phyloP scores from a whole-genome alignment of 2,329 filamentous ascomycete species.

The Calonectria hawksworthii region DNA sequence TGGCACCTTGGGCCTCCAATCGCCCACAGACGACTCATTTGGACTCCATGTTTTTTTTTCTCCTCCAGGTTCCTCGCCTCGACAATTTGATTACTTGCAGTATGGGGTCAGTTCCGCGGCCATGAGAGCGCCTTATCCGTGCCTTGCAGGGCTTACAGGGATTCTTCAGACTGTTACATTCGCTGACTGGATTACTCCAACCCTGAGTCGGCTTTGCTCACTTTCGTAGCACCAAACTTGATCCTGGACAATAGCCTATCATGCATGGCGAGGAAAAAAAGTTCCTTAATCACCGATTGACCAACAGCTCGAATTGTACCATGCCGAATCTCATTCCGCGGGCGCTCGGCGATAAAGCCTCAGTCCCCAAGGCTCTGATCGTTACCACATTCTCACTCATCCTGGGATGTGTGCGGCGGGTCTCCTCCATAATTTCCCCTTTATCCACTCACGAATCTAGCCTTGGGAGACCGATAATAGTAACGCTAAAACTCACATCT shows the following conservation, averaged over 20 bases:
- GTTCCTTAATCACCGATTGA: background rate
- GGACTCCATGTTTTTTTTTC: background rate
- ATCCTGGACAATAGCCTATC: constrained; percentile 3
- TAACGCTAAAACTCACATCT: constrained; percentile 16
- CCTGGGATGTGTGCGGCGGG: constrained; percentile 15
- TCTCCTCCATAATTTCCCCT: constrained; percentile 40
- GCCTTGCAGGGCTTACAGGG: constrained; percentile 17
- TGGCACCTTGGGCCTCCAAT: background rate
- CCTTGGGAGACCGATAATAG: constrained; percentile 27
- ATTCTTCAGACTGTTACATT: constrained; percentile 15
- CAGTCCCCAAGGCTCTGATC: background rate
- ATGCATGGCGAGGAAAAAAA: background rate
- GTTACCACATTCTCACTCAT: background rate
- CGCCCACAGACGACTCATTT: background rate
- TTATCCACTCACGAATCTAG: constrained; percentile 32
- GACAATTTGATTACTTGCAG: constrained; percentile 10
- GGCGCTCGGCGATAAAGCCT: constrained; percentile 37
- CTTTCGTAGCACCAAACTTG: background rate
- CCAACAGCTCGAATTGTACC: background rate
- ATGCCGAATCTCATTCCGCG: constrained; percentile 13
- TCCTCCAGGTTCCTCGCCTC: background rate
- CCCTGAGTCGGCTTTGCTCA: constrained; percentile 7
- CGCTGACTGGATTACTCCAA: constrained; percentile 11
- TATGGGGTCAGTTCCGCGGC: background rate
- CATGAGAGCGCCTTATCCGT: background rate